Evolutionary conservation across 2,329 filamentous ascomycete genomes (phyloP), one percentile per base, ranked within the genome.

Genomic region (Ophiostoma montium): DNA sequence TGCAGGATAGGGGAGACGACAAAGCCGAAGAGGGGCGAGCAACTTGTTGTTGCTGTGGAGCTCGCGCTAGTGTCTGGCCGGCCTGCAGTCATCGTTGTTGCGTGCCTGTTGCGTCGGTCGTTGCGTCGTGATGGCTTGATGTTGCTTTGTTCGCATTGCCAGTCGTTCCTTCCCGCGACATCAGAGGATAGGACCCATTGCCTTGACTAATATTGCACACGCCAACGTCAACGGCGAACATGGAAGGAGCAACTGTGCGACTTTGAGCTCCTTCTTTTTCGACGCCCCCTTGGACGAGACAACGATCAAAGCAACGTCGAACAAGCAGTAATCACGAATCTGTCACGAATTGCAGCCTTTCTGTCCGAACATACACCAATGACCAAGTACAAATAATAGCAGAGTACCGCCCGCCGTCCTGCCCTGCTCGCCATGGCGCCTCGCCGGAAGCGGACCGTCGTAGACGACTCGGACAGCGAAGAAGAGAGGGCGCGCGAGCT

Each of bases 401-500:
- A n/a, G n/a, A n/a, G n/a, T n/a, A n/a, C n/a, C 16, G 39, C 30
- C 39, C 23, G 30, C 23, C 23, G 21, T 42, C 39, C 23, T 23
- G 23, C 16, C 39, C 39, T 42, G 39, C 27, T 42, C 39, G 60
- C 58, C 55, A 79, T 79, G 75, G 71, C 72, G 58, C 74, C 74
- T 63, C 72, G 77, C 62, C 73, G 72, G 57, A 75, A 70, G 68
- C 73, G 71, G 57, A 78, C 74, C 61, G 63, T 74, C 57, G 62
- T 77, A 53, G 67, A 70, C 54, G 68, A 68, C 41, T 72, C 72
- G 48, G 69, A 74, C 54, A 70, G 75, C 55, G 69, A 74, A 55
- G 64, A 67, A 31, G 68, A 73, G 48, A 39, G 57, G n/a, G 61
- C 55, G 48, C 57, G 58, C 11, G 58, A 62, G 41, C 56, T 66